Evolutionary conservation across 192 early-diverging fungal genomes (phyloP), one percentile per base, ranked within the genome.

Genomic region (Gamsiella multidivaricata): DNA sequence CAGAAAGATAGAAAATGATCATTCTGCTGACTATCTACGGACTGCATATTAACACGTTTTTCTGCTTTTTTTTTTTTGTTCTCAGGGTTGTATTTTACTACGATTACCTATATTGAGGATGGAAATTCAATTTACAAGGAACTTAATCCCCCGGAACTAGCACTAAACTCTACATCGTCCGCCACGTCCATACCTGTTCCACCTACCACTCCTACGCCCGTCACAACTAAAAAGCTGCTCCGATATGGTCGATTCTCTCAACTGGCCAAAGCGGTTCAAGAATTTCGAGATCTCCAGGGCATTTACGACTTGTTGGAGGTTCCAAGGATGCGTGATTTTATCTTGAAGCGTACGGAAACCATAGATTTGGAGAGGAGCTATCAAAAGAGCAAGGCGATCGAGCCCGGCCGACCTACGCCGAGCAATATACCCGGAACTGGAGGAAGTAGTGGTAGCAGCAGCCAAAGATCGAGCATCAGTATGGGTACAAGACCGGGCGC

Each of bases 261-360:
- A 22, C 49, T 78, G 0, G 60, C 74, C 25, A 68, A 56, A 32
- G 37, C 53, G 3, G 74, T 78, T 3, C 74, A 78, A 52, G 65
- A 78, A 45, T 64, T 78, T 34, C 52, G 65, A 5, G 65, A 63
- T 20, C 64, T 78, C 33, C 74, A 78, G 15, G 65, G 65, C n/a
- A 15, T 42, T 3, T 78, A 78, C 42, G 69, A 76, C 36, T 63
- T 87, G 34, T 23, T 61, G 17, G 79, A 80, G 47, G 83, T 84
- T 2, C 74, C 74, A 1, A 54, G 81, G 8, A 18, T 84, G 5
- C 80, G 69, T 33, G 65, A 61, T 22, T 84, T 67, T 18, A 72
- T 84, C 31, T 23, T 75, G 1, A 75, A 72, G 36, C 59, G 72
- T 17, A 69, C 64, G 56, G 70, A 80, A 49, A 72, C 54, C 34